A percentile compares a stretch with the other conserved stretches of the same genome.
These are phyloP conservation scores for Globisporangium viniferum DNA, from an alignment of 352 stramenopile species.

Conservation along the genomic window DNA sequence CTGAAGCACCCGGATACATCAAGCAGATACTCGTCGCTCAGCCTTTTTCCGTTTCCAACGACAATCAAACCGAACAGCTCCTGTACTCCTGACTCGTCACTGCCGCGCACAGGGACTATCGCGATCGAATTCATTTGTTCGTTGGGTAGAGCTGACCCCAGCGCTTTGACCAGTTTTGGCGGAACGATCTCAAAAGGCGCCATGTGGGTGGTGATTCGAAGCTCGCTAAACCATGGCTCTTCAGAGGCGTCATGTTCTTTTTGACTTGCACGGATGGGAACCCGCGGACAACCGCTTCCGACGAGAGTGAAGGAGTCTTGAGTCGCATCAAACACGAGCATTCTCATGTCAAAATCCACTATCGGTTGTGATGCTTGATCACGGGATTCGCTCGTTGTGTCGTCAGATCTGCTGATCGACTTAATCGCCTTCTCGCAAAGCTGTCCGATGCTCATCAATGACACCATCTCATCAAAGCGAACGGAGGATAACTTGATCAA, in stretches of 20 bases:
- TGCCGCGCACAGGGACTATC: conserved; percentile 2
- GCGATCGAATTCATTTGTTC: conserved; percentile 2
- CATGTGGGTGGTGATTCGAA: background rate
- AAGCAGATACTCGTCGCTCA: background rate
- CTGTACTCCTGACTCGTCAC: background rate
- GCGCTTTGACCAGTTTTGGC: background rate
- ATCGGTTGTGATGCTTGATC: background rate
- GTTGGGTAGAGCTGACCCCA: background rate
- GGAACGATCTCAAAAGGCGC: conserved; percentile 12
- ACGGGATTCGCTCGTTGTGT: background rate
- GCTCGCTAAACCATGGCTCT: conserved; percentile 1
- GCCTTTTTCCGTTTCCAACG: background rate
- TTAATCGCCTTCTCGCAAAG: conserved; percentile 6
- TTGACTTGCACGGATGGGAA: background rate
- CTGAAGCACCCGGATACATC: background rate
- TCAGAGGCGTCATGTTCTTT: background rate
- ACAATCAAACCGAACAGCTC: conserved; percentile 6
- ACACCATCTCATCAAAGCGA: background rate
- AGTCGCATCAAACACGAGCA: conserved; percentile 5
- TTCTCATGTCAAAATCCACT: background rate
- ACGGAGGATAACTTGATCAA: conserved; percentile 1
- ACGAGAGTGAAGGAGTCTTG: conserved; percentile 3
- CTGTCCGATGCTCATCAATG: conserved; percentile 11
- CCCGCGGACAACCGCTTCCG: background rate
- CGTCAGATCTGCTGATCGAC: background rate